Conservation (phyloP, 345 rosid genomes). For the Sonneratia caseolaris region DNA sequence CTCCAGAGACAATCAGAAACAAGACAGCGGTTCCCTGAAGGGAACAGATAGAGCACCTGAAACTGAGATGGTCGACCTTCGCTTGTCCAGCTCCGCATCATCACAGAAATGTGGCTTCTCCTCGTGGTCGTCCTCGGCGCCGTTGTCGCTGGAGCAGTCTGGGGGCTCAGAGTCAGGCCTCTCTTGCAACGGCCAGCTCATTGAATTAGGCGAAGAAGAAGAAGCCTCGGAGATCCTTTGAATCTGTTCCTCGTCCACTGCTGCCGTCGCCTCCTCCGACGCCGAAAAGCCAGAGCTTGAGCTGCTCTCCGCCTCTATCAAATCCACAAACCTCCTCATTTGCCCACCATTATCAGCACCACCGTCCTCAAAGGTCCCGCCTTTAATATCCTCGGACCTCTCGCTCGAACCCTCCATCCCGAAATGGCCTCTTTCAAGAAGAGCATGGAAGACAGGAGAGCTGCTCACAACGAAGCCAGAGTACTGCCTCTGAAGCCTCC, state of each 20-base stretch:
- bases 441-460: not conserved
- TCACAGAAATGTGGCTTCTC: constrained; percentile 23
- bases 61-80: constrained; percentile 32
- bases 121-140: constrained; percentile 20
- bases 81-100: constrained; percentile 30
- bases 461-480: not conserved
- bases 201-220: constrained; percentile 36
- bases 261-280: constrained; percentile 46
- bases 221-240: constrained; percentile 56
- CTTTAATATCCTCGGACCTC: constrained; percentile 22
- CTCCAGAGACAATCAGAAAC: not conserved
- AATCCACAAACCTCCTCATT: constrained; percentile 35
- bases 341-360: constrained; percentile 19
- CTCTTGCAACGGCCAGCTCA: constrained; percentile 33
- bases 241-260: constrained; percentile 48
- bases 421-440: constrained; percentile 9
- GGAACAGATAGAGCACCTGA: constrained; percentile 37
- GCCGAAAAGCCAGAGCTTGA: constrained; percentile 64
- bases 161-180: constrained; percentile 17
- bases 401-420: constrained; percentile 36
- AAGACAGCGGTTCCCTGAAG: not conserved
- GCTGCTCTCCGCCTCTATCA: constrained; percentile 55
- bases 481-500: constrained; percentile 12
- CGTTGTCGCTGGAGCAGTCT: constrained; percentile 30
- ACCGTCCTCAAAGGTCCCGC: constrained; percentile 16